Conservation (phyloP, 257 asterid species). For the Fraxinus quadrangulata region DNA sequence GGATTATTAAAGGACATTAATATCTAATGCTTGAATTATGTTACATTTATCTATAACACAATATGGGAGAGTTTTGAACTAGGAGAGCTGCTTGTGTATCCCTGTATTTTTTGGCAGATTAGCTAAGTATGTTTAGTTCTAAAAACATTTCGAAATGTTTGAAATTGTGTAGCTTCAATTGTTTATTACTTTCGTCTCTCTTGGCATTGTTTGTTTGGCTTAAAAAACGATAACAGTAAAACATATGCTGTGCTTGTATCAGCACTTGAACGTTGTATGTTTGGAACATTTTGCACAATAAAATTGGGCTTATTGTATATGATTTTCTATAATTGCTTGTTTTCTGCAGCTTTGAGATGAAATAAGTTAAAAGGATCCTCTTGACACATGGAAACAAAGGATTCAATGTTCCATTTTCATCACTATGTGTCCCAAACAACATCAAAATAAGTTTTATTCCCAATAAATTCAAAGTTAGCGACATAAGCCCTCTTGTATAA, state of each 20-base stretch:
- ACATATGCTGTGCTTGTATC: slow-evolving; percentile 15
- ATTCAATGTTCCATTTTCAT: slow-evolving; percentile 13
- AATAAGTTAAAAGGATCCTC: background rate
- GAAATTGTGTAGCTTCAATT: background rate
- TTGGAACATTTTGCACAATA: background rate
- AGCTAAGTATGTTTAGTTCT: too few relatives aligned
- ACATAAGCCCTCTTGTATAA: too few relatives aligned
- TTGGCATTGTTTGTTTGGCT: slow-evolving; percentile 3
- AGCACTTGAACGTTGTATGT: background rate
- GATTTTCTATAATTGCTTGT: background rate
- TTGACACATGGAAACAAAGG: background rate
- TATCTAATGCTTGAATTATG: too few relatives aligned
- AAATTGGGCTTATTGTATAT: background rate
- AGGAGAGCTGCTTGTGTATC: background rate
- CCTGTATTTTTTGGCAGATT: background rate
- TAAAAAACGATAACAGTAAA: background rate
- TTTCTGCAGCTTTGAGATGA: slow-evolving; percentile 3
- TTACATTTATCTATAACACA: too few relatives aligned
- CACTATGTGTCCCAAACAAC: background rate
- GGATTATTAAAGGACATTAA: too few relatives aligned
- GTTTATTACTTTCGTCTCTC: background rate
- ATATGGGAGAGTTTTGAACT: background rate
- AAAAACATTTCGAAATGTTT: background rate
- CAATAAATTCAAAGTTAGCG: too few relatives aligned
- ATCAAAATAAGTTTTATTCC: too few relatives aligned